These are phyloP conservation scores for Termitomyces sp. DNA, from an alignment of 768 basidiomycete genomes.

Conservation along the genomic window DNA sequence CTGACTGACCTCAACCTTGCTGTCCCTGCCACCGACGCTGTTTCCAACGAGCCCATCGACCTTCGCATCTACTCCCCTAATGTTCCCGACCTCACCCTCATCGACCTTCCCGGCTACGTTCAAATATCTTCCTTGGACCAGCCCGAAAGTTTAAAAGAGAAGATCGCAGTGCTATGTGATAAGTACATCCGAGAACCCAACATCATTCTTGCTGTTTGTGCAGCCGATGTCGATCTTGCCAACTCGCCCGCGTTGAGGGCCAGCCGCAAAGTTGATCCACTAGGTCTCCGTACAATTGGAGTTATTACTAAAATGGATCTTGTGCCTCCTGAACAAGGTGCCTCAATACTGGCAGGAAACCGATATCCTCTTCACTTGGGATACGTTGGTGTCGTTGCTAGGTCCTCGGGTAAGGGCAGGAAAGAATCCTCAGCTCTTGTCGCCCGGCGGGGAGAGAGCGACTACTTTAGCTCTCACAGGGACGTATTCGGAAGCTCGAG, in stretches of 20 bases:
- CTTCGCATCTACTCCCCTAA: conserved; percentile 93
- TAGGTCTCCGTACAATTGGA: conserved; percentile 93
- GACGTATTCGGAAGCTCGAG: conserved; percentile 57
- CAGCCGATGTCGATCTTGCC: conserved; percentile 97
- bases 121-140: conserved; percentile 95
- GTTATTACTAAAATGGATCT: conserved; percentile 99
- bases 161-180: conserved; percentile 85
- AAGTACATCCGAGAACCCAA: conserved; percentile 99
- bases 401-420: conserved; percentile 53
- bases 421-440: conserved; percentile 45
- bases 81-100: conserved; percentile 95
- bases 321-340: conserved; percentile 81
- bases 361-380: conserved; percentile 96
- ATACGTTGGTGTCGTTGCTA: conserved; percentile 95
- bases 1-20: conserved; percentile 94
- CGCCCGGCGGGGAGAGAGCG: conserved; percentile 52
- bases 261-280: conserved; percentile 88
- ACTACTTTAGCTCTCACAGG: conserved; percentile 60
- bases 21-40: conserved; percentile 83
- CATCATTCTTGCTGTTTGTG: conserved; percentile 97
- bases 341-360: conserved; percentile 76
- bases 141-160: conserved; percentile 89
- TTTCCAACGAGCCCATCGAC: conserved; percentile 94
- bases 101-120: conserved; percentile 96
- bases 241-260: conserved; percentile 95